phyloP scores from a whole-genome alignment of 495 filamentous ascomycete species.

The Tuber borchii region DNA sequence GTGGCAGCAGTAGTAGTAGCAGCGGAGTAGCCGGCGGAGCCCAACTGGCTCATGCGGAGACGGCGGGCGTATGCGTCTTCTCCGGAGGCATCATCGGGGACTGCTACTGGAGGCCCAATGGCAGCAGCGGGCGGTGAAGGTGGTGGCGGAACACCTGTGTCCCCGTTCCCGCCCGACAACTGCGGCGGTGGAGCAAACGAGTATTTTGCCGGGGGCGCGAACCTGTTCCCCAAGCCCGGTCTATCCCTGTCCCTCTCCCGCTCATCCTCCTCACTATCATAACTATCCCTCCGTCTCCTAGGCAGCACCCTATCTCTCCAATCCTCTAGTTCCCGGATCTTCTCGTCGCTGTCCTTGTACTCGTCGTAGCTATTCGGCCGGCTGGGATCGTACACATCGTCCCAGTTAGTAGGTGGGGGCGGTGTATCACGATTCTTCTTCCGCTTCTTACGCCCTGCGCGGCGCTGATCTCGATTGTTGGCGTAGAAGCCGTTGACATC shows the following conservation, averaged over 20 bases:
- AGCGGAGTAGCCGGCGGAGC: constrained; percentile 47
- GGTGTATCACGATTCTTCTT: constrained; percentile 67
- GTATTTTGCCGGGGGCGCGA: constrained; percentile 61
- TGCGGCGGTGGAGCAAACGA: constrained; percentile 68
- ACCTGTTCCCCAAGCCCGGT: constrained; percentile 51
- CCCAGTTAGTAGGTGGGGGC: constrained; percentile 68
- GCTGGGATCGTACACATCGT: constrained; percentile 84
- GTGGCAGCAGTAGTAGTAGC: constrained; percentile 40
- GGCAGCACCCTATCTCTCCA: constrained; percentile 85
- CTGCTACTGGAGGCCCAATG: constrained; percentile 41
- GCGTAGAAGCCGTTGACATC: constrained; percentile 59
- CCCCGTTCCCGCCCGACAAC: constrained; percentile 43
- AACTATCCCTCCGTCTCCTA: constrained; percentile 55
- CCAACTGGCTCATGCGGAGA: constrained; percentile 47
- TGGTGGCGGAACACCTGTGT: constrained; percentile 8
- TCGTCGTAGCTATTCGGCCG: constrained; percentile 80
- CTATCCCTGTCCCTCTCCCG: constrained; percentile 34
- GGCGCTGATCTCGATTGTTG: constrained; percentile 52
- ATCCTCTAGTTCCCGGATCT: constrained; percentile 67
- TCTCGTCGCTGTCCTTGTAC: constrained; percentile 80
- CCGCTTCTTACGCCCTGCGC: constrained; percentile 79
- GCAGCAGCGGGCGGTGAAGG: constrained; percentile 44
- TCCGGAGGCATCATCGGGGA: constrained; percentile 55
- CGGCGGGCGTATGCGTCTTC: constrained; percentile 68
- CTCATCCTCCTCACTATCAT: constrained; percentile 55